Percentiles rank a stretch among this genome's conserved stretches.
phyloP scores from a whole-genome alignment of 371 early-diverging fungal genomes.

The Batkoa obscura region DNA sequence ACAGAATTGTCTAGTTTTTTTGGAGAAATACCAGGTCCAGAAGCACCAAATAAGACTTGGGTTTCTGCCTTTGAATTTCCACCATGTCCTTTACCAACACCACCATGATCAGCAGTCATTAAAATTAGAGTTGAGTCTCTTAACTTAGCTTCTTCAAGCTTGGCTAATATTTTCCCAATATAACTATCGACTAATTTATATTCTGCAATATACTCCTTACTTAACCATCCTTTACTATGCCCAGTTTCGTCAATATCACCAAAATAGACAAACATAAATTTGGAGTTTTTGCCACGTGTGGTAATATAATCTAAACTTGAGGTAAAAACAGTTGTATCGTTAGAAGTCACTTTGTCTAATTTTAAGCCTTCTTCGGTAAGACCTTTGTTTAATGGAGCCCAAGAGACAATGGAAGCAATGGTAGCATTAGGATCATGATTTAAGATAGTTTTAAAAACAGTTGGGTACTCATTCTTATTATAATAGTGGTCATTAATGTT shows the following conservation, averaged over 20 bases:
- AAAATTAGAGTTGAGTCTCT: constrained; percentile 3
- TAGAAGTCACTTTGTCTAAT: neutral
- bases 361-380: constrained; percentile 3
- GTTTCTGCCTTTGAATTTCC: constrained; percentile 3
- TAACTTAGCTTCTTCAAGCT: neutral
- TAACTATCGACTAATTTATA: constrained; percentile 4
- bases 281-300: neutral
- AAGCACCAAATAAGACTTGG: constrained; percentile 3
- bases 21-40: neutral
- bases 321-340: neutral
- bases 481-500: constrained; percentile 1
- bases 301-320: neutral
- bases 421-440: neutral
- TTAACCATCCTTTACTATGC: constrained; percentile 1
- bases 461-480: constrained; percentile 9
- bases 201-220: constrained; percentile 2
- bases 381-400: constrained; percentile 9
- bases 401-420: constrained; percentile 5
- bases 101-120: constrained; percentile 11
- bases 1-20: neutral
- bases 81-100: constrained; percentile 6
- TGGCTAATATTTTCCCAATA: neutral
- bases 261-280: constrained; percentile 7
- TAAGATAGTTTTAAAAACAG: constrained; percentile 6
- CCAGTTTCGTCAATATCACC: constrained; percentile 8